These are phyloP conservation scores for Orbilia quercus DNA, from an alignment of 2,329 filamentous ascomycete species.

Conservation along the genomic window DNA sequence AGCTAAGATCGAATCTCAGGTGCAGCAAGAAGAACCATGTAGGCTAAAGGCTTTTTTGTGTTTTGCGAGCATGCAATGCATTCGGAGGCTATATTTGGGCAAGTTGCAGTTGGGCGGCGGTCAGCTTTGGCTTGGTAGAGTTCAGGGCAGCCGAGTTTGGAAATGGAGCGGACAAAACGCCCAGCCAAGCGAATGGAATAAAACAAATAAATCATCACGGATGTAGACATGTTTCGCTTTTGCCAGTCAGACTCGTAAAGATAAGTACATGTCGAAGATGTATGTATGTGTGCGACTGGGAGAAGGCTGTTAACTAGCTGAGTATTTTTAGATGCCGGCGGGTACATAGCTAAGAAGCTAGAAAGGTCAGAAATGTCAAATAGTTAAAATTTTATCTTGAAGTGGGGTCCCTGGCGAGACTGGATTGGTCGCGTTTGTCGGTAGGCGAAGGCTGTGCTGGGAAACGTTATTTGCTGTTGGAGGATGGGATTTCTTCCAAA, in stretches of 20 bases:
- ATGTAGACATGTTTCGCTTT: no score
- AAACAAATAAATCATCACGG: not conserved
- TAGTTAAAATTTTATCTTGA: constrained; percentile 11
- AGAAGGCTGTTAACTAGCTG: no score
- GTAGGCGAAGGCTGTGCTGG: constrained; percentile 50
- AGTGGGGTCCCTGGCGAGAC: constrained; percentile 11
- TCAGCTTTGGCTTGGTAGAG: not conserved
- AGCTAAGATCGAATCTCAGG: no score
- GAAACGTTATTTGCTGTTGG: no score
- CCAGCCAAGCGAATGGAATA: constrained; percentile 2
- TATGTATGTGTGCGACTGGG: no score
- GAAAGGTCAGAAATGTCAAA: constrained; percentile 49
- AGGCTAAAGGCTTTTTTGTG: no score
- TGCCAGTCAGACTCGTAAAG: no score
- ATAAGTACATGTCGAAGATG: no score
- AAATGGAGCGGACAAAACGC: not conserved
- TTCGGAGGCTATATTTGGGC: no score
- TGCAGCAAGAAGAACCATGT: no score
- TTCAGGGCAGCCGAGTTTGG: not conserved
- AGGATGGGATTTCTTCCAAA: constrained; percentile 55
- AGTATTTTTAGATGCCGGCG: constrained; percentile 44
- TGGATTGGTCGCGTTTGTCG: constrained; percentile 53
- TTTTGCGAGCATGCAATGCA: no score
- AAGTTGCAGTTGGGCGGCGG: not conserved
- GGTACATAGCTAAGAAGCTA: no score